Base-by-base conservation (phyloP, 2,329 filamentous ascomycete genomes). In the Xylariales sp. region DNA sequence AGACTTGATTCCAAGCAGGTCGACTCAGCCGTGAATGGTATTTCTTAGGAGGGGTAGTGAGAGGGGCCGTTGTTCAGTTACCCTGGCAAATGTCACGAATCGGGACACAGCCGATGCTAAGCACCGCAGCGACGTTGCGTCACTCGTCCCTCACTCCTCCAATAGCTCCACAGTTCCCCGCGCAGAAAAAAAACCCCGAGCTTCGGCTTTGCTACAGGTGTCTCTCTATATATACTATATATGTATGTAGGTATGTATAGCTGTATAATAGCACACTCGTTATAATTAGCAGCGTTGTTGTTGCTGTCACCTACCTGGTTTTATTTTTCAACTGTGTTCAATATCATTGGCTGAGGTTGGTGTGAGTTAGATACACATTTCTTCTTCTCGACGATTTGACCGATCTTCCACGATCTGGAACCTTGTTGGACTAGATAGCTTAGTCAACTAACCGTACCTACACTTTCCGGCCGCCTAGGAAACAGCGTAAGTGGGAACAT, bases 71-170 rank as follows among this genome's bases (percentile, higher is more conserved):
- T 34, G 23, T 23, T 8, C 32, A 34, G 32, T 8, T 34, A 34
- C 32, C 32, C 32, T 34, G 23, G 9, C 3, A 23, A 9, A 23
- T 43, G 5, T 34, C 50, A 28, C 67, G 54, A 69, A 66, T 69
- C 67, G 50, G 64, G 43, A 55, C 23, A 18, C 18, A 59, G 52
- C 63, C 58, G 63, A 69, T 69, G 52, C 30, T 66, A 63, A 69
- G 57, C 66, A 68, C 34, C 8, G 30, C 32, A 39, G 5, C 43
- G 12, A 30, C 4, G 48, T 43, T 59, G 36, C 56, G 56, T 65
- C 56, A 65, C 55, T 59, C 16, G 46, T 16, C 23, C 14, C 52
- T 39, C 23, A 16, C 48, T 48, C 39, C 30, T 16, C n/a, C 3
- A 16, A 45, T 9, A 41, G 36, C 50, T 41, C 66, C 66, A 58